Percentiles rank a stretch among this genome's conserved stretches.
Evolutionary conservation across 208 protist species (phyloP).

Genomic region (Angomonas ambiguus): DNA sequence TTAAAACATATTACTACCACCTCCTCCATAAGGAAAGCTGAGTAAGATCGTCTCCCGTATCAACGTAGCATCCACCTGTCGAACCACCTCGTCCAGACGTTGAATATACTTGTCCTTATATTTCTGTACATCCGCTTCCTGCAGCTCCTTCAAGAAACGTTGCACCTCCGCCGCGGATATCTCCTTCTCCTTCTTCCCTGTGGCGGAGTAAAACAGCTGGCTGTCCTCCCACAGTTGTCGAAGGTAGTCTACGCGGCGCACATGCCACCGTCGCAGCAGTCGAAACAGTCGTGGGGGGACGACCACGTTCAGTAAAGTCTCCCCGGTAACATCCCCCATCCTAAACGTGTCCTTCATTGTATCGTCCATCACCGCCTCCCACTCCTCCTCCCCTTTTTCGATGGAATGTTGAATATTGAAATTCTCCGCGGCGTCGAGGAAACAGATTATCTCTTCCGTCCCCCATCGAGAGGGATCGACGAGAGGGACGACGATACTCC

Average conservation of each 20-base stretch:
- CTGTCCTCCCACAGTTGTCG: slow-evolving; percentile 19
- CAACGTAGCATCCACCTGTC: slow-evolving; percentile 33
- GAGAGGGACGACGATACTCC: slow-evolving; percentile 31
- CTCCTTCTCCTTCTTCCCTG: background rate
- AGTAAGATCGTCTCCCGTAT: slow-evolving; percentile 80
- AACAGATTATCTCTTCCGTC: slow-evolving; percentile 58
- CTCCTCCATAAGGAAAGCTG: slow-evolving; percentile 66
- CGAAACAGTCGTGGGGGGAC: slow-evolving; percentile 62
- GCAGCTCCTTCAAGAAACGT: background rate
- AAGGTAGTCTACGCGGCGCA: slow-evolving; percentile 45
- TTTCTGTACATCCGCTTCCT: background rate
- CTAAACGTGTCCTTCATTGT: slow-evolving; percentile 64
- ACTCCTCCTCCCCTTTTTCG: background rate
- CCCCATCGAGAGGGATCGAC: slow-evolving; percentile 63
- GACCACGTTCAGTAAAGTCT: slow-evolving; percentile 65
- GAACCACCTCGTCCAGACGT: slow-evolving; percentile 27
- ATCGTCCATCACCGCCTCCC: slow-evolving; percentile 43
- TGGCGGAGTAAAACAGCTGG: background rate
- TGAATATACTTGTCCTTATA: background rate
- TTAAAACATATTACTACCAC: background rate
- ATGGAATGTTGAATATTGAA: too few relatives aligned
- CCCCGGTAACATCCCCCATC: slow-evolving; percentile 50
- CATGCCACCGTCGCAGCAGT: slow-evolving; percentile 76
- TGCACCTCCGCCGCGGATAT: background rate
- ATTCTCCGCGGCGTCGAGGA: slow-evolving; percentile 15